These are phyloP conservation scores for Capsicum baccatum DNA, from an alignment of 257 asterid genomes.

Conservation along the genomic window DNA sequence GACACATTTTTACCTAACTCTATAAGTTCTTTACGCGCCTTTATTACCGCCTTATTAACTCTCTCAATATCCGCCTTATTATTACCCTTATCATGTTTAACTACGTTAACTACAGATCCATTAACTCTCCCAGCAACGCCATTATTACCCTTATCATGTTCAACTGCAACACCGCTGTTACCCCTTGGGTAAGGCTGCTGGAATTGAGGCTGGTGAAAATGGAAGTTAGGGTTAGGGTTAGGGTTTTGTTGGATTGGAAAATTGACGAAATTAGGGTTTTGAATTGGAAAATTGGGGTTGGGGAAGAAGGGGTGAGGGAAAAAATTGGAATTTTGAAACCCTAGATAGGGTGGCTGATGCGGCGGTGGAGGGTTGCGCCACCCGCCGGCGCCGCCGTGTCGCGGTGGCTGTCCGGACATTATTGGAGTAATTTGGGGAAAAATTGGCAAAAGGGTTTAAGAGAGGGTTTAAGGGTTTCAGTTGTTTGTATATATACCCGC, in stretches of 20 bases:
- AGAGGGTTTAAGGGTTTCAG: not conserved
- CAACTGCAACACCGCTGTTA: not conserved
- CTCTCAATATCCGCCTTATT: slow-evolving; percentile 37
- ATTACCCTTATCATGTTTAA: not conserved
- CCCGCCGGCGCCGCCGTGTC: slow-evolving; percentile 33
- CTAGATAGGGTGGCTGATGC: slow-evolving; percentile 32
- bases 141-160: too few relatives aligned
- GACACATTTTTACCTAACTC: slow-evolving; percentile 59
- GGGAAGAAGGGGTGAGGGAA: slow-evolving; percentile 16
- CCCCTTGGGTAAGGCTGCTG: not conserved
- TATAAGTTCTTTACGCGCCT: slow-evolving; percentile 55
- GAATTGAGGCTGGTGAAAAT: not conserved
- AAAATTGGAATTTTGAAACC: slow-evolving; percentile 42
- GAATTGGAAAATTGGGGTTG: slow-evolving; percentile 10
- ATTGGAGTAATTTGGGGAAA: not conserved
- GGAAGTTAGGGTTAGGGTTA: not conserved
- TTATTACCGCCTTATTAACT: slow-evolving; percentile 61
- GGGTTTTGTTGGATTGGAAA: not conserved
- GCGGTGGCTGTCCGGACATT: slow-evolving; percentile 43
- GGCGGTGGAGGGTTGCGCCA: slow-evolving; percentile 36
- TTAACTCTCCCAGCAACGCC: slow-evolving; percentile 38
- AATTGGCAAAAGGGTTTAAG: slow-evolving; percentile 9
- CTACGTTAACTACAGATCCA: slow-evolving; percentile 49
- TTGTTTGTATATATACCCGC: slow-evolving; percentile 3
- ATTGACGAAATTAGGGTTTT: slow-evolving; percentile 4